Percentiles rank a stretch among this genome's conserved stretches.
phyloP scores from a whole-genome alignment of 805 yeast species.

The Yueomyces sinensis region DNA sequence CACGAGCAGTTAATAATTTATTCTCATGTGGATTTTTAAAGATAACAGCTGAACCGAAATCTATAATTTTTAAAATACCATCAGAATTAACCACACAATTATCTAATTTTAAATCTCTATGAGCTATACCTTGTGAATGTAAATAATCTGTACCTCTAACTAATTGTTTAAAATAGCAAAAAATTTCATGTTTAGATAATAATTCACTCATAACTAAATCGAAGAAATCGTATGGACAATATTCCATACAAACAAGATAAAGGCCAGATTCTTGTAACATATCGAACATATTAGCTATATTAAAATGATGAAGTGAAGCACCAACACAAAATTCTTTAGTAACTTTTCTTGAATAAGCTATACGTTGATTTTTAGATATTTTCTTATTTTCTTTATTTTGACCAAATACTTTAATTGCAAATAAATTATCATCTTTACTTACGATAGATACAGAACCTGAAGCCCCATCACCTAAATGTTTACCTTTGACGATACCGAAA shows the following conservation, averaged over 20 bases:
- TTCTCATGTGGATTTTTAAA: slow-evolving; percentile 39
- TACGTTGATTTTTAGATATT: slow-evolving; percentile 36
- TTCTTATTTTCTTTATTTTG: slow-evolving; percentile 1
- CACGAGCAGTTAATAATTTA: slow-evolving; percentile 53
- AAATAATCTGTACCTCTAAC: slow-evolving; percentile 60
- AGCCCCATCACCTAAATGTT: slow-evolving; percentile 80
- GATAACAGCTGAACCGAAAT: slow-evolving; percentile 85
- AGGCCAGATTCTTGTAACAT: slow-evolving; percentile 47
- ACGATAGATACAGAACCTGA: slow-evolving; percentile 86
- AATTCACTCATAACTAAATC: slow-evolving; percentile 84
- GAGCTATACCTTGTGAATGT: slow-evolving; percentile 78
- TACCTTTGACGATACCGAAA: slow-evolving; percentile 5
- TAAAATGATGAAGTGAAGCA: slow-evolving; percentile 62
- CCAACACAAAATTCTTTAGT: slow-evolving; percentile 76
- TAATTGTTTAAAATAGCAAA: slow-evolving; percentile 76
- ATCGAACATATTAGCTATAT: slow-evolving; percentile 71
- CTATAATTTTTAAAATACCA: slow-evolving; percentile 79
- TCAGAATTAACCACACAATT: slow-evolving; percentile 71
- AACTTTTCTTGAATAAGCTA: slow-evolving; percentile 55
- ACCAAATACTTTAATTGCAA: slow-evolving; percentile 74
- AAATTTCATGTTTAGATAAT: slow-evolving; percentile 56
- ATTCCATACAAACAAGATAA: slow-evolving; percentile 80
- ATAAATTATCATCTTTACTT: slow-evolving; percentile 49
- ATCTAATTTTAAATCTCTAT: slow-evolving; percentile 84
- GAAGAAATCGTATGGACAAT: slow-evolving; percentile 83